Percentiles rank a stretch among this genome's conserved stretches.
phyloP scores from a whole-genome alignment of 495 filamentous ascomycete species.

The Aspergillus panamensis region DNA sequence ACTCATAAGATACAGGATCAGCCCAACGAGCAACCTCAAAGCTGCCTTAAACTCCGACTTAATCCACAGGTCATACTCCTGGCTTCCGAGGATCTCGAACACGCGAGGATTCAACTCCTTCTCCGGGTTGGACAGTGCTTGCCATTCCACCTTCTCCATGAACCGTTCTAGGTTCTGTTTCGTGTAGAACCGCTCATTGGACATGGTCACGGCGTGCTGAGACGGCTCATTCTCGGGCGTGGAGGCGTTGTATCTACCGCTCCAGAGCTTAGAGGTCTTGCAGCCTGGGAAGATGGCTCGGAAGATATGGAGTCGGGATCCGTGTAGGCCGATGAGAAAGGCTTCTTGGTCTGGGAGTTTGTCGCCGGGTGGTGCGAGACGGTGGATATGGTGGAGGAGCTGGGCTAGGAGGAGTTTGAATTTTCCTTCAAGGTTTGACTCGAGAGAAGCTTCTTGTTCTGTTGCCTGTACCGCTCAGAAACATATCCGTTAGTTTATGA shows the following conservation, averaged over 20 bases:
- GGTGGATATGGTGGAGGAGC: constrained; percentile 24
- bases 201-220: background rate
- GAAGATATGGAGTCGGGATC: constrained; percentile 31
- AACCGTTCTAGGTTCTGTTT: constrained; percentile 23
- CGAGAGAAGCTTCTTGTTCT: constrained; percentile 13
- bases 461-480: constrained; percentile 16
- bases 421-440: constrained; percentile 19
- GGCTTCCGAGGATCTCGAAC: constrained; percentile 27
- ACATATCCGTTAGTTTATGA: background rate
- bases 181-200: constrained; percentile 19
- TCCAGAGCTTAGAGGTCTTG: constrained; percentile 29
- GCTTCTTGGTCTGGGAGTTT: constrained; percentile 34
- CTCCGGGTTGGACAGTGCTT: constrained; percentile 17
- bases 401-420: constrained; percentile 33
- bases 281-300: constrained; percentile 30
- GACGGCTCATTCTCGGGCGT: background rate
- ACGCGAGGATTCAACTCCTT: constrained; percentile 16
- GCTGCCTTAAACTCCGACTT: constrained; percentile 22
- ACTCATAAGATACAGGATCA: constrained; percentile 32
- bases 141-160: constrained; percentile 20
- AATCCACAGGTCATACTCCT: constrained; percentile 33
- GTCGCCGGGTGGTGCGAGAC: constrained; percentile 23
- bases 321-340: constrained; percentile 32
- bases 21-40: constrained; percentile 18
- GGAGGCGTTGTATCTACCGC: constrained; percentile 18